Percentiles rank a stretch among this genome's conserved stretches.
phyloP scores from a whole-genome alignment of 2,329 filamentous ascomycete genomes.

The Diplodia intermedia region DNA sequence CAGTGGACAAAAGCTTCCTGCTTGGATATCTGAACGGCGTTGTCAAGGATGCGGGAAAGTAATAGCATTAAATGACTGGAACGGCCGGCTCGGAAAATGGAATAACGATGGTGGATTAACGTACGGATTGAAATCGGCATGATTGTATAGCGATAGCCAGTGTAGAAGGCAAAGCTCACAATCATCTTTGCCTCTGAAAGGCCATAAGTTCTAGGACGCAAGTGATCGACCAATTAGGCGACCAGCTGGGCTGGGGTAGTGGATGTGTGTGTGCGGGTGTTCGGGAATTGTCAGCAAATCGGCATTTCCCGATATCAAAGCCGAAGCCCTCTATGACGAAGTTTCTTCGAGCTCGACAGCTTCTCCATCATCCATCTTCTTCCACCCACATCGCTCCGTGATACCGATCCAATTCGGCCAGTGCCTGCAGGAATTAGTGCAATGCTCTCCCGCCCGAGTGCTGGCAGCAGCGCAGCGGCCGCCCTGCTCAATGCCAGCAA shows the following conservation, averaged over 20 bases:
- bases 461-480: neutral
- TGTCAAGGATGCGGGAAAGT: slow-evolving; percentile 46
- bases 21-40: slow-evolving; percentile 73
- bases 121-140: neutral
- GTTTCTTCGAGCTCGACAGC: slow-evolving; percentile 23
- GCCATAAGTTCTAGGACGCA: neutral
- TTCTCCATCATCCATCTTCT: neutral
- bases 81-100: neutral
- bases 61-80: neutral
- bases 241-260: neutral
- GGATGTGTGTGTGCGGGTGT: neutral
- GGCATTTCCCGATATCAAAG: slow-evolving; percentile 29
- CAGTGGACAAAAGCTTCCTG: slow-evolving; percentile 77
- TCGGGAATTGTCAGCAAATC: slow-evolving; percentile 26
- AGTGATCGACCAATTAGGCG: slow-evolving; percentile 11
- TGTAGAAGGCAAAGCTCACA: neutral
- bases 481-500: neutral
- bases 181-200: neutral
- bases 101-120: neutral
- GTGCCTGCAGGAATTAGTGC: neutral
- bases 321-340: slow-evolving; percentile 26
- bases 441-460: slow-evolving; percentile 24
- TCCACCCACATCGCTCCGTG: neutral
- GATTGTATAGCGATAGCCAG: slow-evolving; percentile 12
- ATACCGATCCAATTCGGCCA: neutral